Percentiles rank a stretch among this genome's conserved stretches.
Evolutionary conservation across 306 rosid genomes (phyloP).

Genomic region (Albizia julibrissin): DNA sequence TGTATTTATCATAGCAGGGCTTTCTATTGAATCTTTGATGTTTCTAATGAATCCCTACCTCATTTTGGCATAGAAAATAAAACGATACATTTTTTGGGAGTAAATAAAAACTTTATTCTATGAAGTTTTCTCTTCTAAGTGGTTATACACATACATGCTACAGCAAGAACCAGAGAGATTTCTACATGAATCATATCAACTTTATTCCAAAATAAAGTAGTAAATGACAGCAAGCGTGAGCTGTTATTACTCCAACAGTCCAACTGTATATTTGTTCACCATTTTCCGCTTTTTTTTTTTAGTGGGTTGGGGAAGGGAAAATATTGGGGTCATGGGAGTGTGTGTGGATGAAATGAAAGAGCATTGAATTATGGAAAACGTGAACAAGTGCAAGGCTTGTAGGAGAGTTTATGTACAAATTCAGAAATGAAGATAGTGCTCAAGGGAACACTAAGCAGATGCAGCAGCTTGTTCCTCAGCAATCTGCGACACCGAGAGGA

Average conservation of each 20-base stretch:
- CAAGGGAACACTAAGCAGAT: slow-evolving; percentile 56
- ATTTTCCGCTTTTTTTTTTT: neutral
- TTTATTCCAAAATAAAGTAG: slow-evolving; percentile 14
- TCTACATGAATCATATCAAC: neutral
- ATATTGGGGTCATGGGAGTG: neutral
- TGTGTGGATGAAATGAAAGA: neutral
- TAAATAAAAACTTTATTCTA: neutral
- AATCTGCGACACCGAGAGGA: slow-evolving; percentile 68
- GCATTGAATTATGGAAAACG: slow-evolving; percentile 7
- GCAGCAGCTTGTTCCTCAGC: slow-evolving; percentile 96
- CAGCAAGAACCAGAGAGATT: neutral
- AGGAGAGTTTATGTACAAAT: slow-evolving; percentile 7
- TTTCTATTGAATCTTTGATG: neutral
- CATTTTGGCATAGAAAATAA: neutral
- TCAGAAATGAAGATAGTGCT: neutral
- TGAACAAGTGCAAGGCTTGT: neutral
- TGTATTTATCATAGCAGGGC: neutral
- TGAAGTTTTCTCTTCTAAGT: neutral
- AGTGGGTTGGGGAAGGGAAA: neutral
- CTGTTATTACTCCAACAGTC: neutral
- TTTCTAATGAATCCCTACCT: neutral
- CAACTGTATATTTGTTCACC: neutral
- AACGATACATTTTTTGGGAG: neutral
- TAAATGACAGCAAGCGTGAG: neutral
- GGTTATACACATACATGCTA: neutral